Conservation (phyloP, 2,329 filamentous ascomycete species). For the Sarocladium oryzae region DNA sequence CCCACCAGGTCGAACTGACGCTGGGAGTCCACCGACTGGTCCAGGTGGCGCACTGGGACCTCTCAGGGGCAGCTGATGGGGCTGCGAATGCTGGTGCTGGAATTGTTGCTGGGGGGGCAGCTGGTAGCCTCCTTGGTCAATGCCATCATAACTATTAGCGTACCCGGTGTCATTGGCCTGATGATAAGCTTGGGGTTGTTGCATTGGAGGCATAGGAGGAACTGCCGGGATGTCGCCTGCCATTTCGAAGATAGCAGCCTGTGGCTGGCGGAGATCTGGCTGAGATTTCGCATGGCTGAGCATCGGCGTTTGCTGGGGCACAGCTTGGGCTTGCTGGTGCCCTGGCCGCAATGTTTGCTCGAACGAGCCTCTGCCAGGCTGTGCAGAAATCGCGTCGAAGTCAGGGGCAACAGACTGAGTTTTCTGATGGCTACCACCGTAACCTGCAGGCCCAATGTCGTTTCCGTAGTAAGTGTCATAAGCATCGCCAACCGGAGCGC, state of each 20-base stretch:
- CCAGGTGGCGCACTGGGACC: conserved; percentile 27
- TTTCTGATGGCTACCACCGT: conserved; percentile 2
- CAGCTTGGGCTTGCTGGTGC: conserved; percentile 38
- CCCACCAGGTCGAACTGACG: conserved; percentile 16
- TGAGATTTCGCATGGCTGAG: conserved; percentile 60
- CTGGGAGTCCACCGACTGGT: conserved; percentile 8
- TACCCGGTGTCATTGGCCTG: conserved; percentile 19
- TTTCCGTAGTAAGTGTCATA: conserved; percentile 50
- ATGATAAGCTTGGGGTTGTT: conserved; percentile 19
- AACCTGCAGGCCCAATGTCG: conserved; percentile 13
- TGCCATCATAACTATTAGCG: conserved; percentile 6
- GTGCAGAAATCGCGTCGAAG: conserved; percentile 34
- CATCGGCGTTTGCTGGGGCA: conserved; percentile 44
- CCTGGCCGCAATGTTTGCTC: conserved; percentile 40
- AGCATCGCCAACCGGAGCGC: conserved; percentile 40
- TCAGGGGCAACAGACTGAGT: conserved; percentile 28
- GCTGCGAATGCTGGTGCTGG: conserved; percentile 1
- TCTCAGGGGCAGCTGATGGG: conserved; percentile 20
- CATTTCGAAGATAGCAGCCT: conserved; percentile 70
- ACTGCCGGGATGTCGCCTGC: conserved; percentile 53
- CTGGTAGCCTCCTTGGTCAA: conserved; percentile 9
- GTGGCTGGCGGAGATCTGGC: conserved; percentile 56
- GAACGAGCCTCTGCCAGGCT: conserved; percentile 35
- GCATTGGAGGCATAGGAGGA: conserved; percentile 38
- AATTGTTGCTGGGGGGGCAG: background rate